These are phyloP conservation scores for Scedosporium aurantiacum DNA, from an alignment of 2,329 filamentous ascomycete species.

Conservation along the genomic window DNA sequence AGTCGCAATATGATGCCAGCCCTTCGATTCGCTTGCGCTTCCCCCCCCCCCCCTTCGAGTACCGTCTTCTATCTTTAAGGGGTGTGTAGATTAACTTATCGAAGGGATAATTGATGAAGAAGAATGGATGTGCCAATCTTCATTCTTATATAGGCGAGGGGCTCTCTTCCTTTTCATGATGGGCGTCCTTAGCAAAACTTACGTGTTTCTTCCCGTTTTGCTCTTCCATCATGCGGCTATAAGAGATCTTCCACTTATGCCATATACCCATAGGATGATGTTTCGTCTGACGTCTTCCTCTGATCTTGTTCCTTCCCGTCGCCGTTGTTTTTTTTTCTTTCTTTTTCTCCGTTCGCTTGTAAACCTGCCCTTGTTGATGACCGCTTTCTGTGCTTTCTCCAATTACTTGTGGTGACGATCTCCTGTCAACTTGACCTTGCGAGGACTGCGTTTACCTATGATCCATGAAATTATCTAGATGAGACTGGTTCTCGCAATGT, in stretches of 20 bases:
- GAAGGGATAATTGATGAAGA: too few relatives aligned
- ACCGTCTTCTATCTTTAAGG: not conserved
- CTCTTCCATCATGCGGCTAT: constrained; percentile 5
- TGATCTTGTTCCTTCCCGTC: not conserved
- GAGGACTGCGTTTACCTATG: not conserved
- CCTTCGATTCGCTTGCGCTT: not conserved
- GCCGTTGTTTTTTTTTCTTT: not conserved
- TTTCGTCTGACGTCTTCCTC: not conserved
- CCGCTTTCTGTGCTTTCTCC: not conserved
- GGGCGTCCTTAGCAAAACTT: not conserved
- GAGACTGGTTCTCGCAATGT: not conserved
- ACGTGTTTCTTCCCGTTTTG: not conserved
- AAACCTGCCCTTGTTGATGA: not conserved
- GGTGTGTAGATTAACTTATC: too few relatives aligned
- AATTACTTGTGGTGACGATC: not conserved
- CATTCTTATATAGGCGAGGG: not conserved
- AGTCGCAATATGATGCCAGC: not conserved
- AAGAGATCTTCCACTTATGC: constrained; percentile 1
- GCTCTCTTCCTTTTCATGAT: not conserved
- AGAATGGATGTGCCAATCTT: too few relatives aligned
- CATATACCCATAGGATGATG: not conserved
- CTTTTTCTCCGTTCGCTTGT: not conserved
- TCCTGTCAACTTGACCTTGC: not conserved
- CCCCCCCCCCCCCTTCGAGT: not conserved
- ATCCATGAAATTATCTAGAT: not conserved